These are phyloP conservation scores for Cutaneotrichosporon cyanovorans DNA, from an alignment of 1,284 basidiomycete species.

Conservation along the genomic window DNA sequence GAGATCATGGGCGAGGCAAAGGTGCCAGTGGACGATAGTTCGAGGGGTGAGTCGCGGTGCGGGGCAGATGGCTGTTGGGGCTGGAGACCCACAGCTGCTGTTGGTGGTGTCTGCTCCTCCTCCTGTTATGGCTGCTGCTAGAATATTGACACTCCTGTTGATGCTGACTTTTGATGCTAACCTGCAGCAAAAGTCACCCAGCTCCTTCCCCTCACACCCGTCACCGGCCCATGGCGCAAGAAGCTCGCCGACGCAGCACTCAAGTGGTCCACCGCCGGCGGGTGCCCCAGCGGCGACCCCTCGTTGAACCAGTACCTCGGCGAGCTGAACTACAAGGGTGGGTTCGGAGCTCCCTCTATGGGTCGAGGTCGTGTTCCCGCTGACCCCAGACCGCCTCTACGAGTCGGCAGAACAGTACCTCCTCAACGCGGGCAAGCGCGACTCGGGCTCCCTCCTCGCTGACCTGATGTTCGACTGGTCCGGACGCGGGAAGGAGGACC, in stretches of 20 bases:
- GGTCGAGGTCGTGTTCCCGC: background rate
- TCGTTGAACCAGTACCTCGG: conserved; percentile 79
- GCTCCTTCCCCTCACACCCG: conserved; percentile 46
- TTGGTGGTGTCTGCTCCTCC: background rate
- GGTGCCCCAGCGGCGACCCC: conserved; percentile 75
- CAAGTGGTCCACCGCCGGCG: conserved; percentile 67
- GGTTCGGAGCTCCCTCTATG: no score
- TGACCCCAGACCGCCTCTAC: conserved; percentile 59
- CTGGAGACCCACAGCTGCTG: background rate
- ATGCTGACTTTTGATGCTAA: no score
- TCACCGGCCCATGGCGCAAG: conserved; percentile 48
- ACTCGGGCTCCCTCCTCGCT: conserved; percentile 76
- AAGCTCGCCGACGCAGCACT: conserved; percentile 47
- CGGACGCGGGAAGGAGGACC: conserved; percentile 28
- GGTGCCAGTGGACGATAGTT: conserved; percentile 59
- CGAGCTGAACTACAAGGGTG: conserved; percentile 78
- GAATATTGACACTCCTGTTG: no score
- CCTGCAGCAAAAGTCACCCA: conserved; percentile 42
- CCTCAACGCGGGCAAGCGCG: conserved; percentile 72
- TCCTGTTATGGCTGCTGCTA: background rate
- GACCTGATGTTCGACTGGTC: conserved; percentile 77
- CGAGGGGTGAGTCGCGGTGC: conserved; percentile 54
- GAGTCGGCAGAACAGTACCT: conserved; percentile 70
- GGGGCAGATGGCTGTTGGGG: no score
- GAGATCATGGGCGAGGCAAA: conserved; percentile 67